These are phyloP conservation scores for Cryphonectria parasitica DNA, from an alignment of 2,329 filamentous ascomycete genomes.

Conservation along the genomic window DNA sequence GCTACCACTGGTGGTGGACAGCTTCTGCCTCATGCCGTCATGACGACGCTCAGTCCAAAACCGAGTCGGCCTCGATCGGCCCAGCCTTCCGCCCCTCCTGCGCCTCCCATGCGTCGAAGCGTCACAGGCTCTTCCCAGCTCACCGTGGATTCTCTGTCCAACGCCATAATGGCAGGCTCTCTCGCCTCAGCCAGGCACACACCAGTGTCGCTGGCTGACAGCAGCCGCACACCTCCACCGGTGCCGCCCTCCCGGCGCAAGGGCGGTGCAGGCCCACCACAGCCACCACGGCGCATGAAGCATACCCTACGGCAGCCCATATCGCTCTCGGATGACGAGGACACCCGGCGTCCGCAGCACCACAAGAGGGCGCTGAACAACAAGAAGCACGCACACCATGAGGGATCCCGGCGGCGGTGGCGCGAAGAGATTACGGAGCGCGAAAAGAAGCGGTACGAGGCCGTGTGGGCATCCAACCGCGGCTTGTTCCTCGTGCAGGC, in stretches of 20 bases:
- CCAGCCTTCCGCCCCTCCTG: constrained; percentile 17
- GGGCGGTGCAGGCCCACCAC: constrained; percentile 43
- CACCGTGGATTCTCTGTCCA: constrained; percentile 68
- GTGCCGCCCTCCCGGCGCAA: constrained; percentile 41
- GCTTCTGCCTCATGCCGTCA: constrained; percentile 12
- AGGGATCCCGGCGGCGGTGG: constrained; percentile 77
- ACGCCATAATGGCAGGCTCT: constrained; percentile 76
- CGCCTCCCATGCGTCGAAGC: constrained; percentile 25
- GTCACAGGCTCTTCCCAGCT: constrained; percentile 36
- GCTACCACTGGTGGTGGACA: background rate
- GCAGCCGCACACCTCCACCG: constrained; percentile 43
- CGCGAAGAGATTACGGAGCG: constrained; percentile 72
- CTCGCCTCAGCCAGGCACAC: constrained; percentile 66
- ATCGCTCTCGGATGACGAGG: constrained; percentile 56
- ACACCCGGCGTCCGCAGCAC: constrained; percentile 55
- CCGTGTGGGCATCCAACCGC: constrained; percentile 81
- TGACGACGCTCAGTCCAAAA: constrained; percentile 28
- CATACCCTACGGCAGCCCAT: constrained; percentile 67
- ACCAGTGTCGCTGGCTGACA: constrained; percentile 33
- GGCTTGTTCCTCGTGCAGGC: constrained; percentile 53
- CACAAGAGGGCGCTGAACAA: constrained; percentile 53
- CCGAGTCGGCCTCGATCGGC: constrained; percentile 24
- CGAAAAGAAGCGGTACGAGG: constrained; percentile 81
- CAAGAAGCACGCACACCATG: constrained; percentile 74
- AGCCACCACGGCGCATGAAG: constrained; percentile 59